These are phyloP conservation scores for Saitozyma podzolica DNA, from an alignment of 768 basidiomycete species.

Conservation along the genomic window DNA sequence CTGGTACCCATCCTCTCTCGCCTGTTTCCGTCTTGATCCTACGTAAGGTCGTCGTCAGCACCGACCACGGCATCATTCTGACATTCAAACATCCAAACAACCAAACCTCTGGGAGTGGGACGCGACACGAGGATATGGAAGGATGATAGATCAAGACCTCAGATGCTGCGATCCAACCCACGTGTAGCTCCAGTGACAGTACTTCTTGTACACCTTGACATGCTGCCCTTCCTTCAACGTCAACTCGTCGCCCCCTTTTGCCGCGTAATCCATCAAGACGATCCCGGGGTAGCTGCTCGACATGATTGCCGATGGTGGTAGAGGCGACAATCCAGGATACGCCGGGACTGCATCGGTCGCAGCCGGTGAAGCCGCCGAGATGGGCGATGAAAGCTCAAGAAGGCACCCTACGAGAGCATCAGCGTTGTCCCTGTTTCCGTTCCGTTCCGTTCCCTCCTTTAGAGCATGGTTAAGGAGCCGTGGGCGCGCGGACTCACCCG, in stretches of 20 bases:
- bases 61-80: not conserved
- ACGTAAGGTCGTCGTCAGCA: slow-evolving; percentile 12
- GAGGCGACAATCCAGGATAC: slow-evolving; percentile 58
- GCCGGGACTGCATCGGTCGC: slow-evolving; percentile 17
- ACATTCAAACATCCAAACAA: not conserved
- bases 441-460: not conserved
- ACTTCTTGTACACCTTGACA: slow-evolving; percentile 91
- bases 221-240: slow-evolving; percentile 84
- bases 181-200: slow-evolving; percentile 79
- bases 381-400: slow-evolving; percentile 87
- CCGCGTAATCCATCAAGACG: slow-evolving; percentile 93
- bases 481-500: slow-evolving; percentile 57
- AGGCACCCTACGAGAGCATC: slow-evolving; percentile 60
- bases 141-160: too few relatives aligned
- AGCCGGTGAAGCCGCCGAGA: slow-evolving; percentile 68
- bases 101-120: not conserved
- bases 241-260: slow-evolving; percentile 90
- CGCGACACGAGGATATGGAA: too few relatives aligned
- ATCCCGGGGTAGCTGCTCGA: slow-evolving; percentile 97
- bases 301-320: slow-evolving; percentile 84
- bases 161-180: not conserved
- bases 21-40: slow-evolving; percentile 92
- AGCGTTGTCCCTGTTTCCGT: too few relatives aligned
- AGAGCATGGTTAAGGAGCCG: not conserved
- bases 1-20: slow-evolving; percentile 96